Conservation (phyloP, 345 rosid species). For the Populus pruinosa region DNA sequence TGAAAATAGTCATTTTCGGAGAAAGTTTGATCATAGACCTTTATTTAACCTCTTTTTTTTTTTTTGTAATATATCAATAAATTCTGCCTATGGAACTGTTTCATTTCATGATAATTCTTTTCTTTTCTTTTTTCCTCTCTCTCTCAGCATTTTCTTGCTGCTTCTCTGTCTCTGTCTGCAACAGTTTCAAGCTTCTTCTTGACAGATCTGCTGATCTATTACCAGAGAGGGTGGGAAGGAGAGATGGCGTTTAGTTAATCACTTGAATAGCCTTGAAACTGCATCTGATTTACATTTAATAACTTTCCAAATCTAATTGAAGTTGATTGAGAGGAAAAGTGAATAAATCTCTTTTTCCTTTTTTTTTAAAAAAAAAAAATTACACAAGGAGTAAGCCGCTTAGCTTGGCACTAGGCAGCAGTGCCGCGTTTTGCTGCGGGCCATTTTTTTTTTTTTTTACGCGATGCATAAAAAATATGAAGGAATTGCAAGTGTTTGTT, state of each 20-base stretch:
- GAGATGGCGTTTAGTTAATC: constrained; percentile 4
- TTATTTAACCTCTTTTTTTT: background rate
- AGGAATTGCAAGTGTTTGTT: too few relatives aligned
- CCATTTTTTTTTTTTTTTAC: too few relatives aligned
- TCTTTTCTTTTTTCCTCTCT: background rate
- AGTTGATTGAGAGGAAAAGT: background rate
- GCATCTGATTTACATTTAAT: constrained; percentile 14
- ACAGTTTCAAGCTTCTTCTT: constrained; percentile 19
- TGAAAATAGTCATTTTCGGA: constrained; percentile 8
- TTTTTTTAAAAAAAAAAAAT: too few relatives aligned
- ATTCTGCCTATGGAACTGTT: background rate
- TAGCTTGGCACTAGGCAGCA: too few relatives aligned
- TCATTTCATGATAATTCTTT: background rate
- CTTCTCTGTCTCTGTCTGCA: background rate
- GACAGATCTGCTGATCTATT: constrained; percentile 18
- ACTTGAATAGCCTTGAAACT: constrained; percentile 4
- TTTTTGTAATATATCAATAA: constrained; percentile 2
- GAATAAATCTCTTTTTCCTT: background rate
- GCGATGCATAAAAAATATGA: too few relatives aligned
- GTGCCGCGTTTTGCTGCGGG: too few relatives aligned
- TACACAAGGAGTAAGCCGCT: background rate
- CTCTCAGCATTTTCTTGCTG: constrained; percentile 2
- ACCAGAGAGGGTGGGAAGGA: background rate
- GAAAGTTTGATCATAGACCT: constrained; percentile 3
- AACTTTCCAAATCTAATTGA: constrained; percentile 8